Evolutionary conservation across 306 rosid species (phyloP), one percentile per base, ranked within the genome.

Genomic region (Vicia sativa): DNA sequence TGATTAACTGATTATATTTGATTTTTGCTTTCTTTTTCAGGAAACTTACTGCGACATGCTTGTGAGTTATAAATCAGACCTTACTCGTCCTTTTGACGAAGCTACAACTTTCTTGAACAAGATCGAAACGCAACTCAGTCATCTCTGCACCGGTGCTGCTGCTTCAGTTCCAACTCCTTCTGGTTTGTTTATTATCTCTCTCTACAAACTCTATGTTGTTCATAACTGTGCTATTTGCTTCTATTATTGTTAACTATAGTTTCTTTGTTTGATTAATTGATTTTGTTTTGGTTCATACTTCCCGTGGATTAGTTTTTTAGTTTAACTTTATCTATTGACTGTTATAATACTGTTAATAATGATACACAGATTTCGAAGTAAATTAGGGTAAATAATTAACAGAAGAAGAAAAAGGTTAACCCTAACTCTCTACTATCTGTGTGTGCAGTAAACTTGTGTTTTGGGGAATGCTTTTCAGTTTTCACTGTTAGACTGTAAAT

Each of bases 21-120:
- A 4, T 9, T 57, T 54, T 44, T 68, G 48, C 61, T 37, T 64
- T 6, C 49, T 29, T 54, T n/a, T 29, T 19, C 67, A 95, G 99
- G 97, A 88, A 82, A 85, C 89, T 68, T 95, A 90, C 84, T 90
- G 92, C 46, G 89, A 88, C 55, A 80, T 95, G 83, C 73, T 95
- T 78, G 80, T 78, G 74, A 88, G 82, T 83, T 90, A 88, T 78
- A 95, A 87, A 81, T 88, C 89, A 41, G 99, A 95, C 85, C 89
- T 95, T 18, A 65, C 83, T 2, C 82, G 95, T 38, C 96, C 99
- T 65, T 95, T 90, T 54, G 97, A 95, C 44, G 99, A 95, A 80
- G 97, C 99, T 15, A 82, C 89, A 14, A 81, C 83, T 14, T 95
- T 95, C 87, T 85, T 95, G 66, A 95, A 80, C 85, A 88, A 85